Base-by-base conservation (phyloP, 2,329 filamentous ascomycete species). In the Bertia moriformis region DNA sequence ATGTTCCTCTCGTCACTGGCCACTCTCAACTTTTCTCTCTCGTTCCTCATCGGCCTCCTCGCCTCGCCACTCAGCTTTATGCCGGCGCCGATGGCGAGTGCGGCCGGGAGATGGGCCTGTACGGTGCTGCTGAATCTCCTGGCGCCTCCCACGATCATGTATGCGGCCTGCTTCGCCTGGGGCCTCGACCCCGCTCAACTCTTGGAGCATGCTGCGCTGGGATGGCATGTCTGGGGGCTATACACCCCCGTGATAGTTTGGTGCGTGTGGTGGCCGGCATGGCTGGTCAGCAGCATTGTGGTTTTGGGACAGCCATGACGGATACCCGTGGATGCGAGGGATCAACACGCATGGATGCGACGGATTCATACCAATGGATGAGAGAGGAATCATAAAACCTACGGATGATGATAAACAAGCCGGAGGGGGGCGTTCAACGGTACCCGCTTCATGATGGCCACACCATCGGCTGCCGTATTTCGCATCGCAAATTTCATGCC, bases 181-280 rank as follows among this genome's bases (percentile, higher is more conserved):
- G 45, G 63, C 45, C 42, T 62, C 24, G 52, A 54, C 3, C 54
- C 87, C 1, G 63, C 64, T 33, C 59, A 71, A 2, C 66, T 89
- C 2, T 58, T 94, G 39, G 68, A 67, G 19, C 70, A 82, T 53
- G 83, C 85, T 1, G 84, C 83, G 4, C 87, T 91, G 53, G 87
- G 83, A 0, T 94, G 87, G 87, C 73, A 85, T 51, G 77, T 94
- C 12, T 87, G 81, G 74, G 85, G 86, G 1, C 75, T 89, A 69
- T 93, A 87, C 64, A 93, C 87, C 1, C 80, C 84, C 42, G 76
- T 94, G 14, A 75, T 93, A 7, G 71, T 94, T n/a, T 94, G 87
- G 84, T 83, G 86, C 54, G 78, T 94, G 33, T 95, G 88, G 88
- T 91, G 86, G 81, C 88, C 88, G 1, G 86, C 85, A 5, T 95